phyloP scores from a whole-genome alignment of 495 filamentous ascomycete species.

The Trichoderma erinaceum region DNA sequence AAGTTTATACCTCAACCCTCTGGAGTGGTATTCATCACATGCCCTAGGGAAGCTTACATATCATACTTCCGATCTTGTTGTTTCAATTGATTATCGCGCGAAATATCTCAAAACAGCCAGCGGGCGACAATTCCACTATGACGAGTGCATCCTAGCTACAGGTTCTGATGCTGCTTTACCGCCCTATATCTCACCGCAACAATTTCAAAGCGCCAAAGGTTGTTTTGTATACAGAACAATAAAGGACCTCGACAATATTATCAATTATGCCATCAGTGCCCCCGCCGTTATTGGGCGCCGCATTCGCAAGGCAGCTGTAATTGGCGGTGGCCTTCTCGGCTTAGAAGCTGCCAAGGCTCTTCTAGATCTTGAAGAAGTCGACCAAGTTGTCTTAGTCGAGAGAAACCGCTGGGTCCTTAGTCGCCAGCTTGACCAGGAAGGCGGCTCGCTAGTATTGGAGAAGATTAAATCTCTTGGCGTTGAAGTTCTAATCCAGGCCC shows the following conservation, averaged over 20 bases:
- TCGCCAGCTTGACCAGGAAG: conserved; percentile 80
- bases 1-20: conserved; percentile 82
- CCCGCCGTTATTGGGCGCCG: conserved; percentile 57
- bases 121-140: conserved; percentile 69
- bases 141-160: conserved; percentile 84
- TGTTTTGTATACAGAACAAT: conserved; percentile 96
- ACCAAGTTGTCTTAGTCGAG: conserved; percentile 77
- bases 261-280: conserved; percentile 58
- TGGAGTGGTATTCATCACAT: conserved; percentile 62
- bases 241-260: conserved; percentile 74
- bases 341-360: conserved; percentile 94
- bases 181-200: conserved; percentile 48
- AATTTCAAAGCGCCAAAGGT: conserved; percentile 77
- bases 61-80: conserved; percentile 77
- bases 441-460: conserved; percentile 76
- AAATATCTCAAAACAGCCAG: conserved; percentile 68
- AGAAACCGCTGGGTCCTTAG: conserved; percentile 85
- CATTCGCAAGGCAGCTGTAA: conserved; percentile 47
- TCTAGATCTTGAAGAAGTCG: conserved; percentile 79
- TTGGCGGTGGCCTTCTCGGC: conserved; percentile 86
- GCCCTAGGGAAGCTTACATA: conserved; percentile 67
- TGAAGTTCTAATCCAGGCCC: conserved; percentile 74
- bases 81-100: conserved; percentile 54
- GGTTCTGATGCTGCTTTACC: conserved; percentile 88
- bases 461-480: conserved; percentile 76